Evolutionary conservation across 495 filamentous ascomycete genomes (phyloP), one percentile per base, ranked within the genome.

Genomic region (Gamarada debralockiae): DNA sequence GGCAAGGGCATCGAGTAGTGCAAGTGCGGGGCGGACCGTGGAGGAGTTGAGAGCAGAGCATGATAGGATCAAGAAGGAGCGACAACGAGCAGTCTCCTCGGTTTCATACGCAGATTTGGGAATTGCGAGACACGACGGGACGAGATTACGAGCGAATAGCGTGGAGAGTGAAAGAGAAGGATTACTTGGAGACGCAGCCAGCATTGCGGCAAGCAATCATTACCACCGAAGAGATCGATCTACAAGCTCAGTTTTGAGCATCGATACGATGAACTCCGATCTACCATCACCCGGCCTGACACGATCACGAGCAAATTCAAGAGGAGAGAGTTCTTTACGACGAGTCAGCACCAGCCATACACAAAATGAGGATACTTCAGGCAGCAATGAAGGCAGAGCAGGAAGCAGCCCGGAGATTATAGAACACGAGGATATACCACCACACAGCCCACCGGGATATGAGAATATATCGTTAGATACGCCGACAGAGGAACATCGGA

Each of bases 81-180:
- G 89, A 7, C 84, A 91, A 23, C 76, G 85, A 23, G 78, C 90
- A 7, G 83, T 96, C 36, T 87, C 88, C 40, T 87, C 81, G 52
- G 93, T 97, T 13, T 83, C 81, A 51, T 98, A 98, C 62, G 90
- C 83, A 4, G 85, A 89, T 9, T 66, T 97, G 10, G 93, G 93
- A 25, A 79, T 95, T 43, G 91, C 89, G 8, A 76, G 90, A 41
- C 90, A 92, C 56, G 93, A 97, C 62, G 93, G 93, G 17, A 89
- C 88, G 0, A 80, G 93, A 13, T 67, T 98, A 48, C 83, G 93
- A 36, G 89, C 89, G 15, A 85, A 84, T 58, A 92, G 88, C 42
- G 74, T 75, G 20, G 90, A 92, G 54, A 89, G 85, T 33, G 88
- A 96, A 61, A 71, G 81, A 13, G 70, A 81, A 13, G 89, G 89